These are phyloP conservation scores for Tetracladium setigerum DNA, from an alignment of 495 filamentous ascomycete species.

Conservation along the genomic window DNA sequence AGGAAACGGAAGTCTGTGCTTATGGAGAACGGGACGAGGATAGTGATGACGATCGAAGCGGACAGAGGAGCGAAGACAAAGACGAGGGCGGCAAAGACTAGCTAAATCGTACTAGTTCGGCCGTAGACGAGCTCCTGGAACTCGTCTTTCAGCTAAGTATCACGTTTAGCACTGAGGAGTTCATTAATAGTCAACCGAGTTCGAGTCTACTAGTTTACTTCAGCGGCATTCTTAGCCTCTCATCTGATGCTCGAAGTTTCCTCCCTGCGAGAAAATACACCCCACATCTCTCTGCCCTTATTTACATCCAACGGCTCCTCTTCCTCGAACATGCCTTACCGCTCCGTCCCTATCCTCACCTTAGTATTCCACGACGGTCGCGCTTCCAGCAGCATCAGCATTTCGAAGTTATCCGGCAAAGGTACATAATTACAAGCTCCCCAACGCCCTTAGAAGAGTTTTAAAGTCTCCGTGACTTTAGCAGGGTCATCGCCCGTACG, in stretches of 20 bases:
- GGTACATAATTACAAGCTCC: conserved; percentile 3
- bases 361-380: conserved; percentile 2
- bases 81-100: not conserved
- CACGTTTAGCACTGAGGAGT: not conserved
- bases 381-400: conserved; percentile 1
- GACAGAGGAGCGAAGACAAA: not conserved
- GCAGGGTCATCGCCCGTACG: conserved; percentile 2
- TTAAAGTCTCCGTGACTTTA: conserved; percentile 1
- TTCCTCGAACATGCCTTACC: conserved; percentile 7
- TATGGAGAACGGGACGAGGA: not conserved
- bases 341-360: conserved; percentile 3
- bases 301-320: conserved; percentile 11
- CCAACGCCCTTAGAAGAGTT: conserved; percentile 2
- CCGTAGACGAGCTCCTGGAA: conserved; percentile 1
- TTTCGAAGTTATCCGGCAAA: not conserved
- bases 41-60: not conserved
- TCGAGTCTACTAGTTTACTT: conserved; percentile 16
- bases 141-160: conserved; percentile 3
- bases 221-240: conserved; percentile 8
- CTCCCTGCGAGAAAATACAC: conserved; percentile 6
- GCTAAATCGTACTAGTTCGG: not conserved
- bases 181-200: conserved; percentile 10
- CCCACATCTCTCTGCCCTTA: conserved; percentile 8
- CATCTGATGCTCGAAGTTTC: conserved; percentile 4
- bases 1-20: not conserved